A percentile compares a stretch with the other conserved stretches of the same genome.
These are phyloP conservation scores for Alternaria consortialis DNA, from an alignment of 2,329 filamentous ascomycete species.

Conservation along the genomic window DNA sequence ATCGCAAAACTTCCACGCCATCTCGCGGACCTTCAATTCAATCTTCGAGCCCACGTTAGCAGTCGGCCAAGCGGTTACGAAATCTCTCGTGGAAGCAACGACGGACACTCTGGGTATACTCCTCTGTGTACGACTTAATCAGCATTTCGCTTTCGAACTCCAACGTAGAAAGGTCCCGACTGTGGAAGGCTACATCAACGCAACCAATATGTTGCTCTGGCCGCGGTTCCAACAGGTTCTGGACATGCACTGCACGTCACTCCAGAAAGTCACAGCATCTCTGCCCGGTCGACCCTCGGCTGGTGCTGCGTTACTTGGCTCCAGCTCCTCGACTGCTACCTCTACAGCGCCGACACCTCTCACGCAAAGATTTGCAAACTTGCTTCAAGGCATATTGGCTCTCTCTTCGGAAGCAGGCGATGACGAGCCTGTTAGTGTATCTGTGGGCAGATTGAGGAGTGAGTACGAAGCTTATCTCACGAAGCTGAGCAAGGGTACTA, in stretches of 20 bases:
- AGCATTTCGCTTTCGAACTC: constrained; percentile 92
- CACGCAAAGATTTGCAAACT: constrained; percentile 94
- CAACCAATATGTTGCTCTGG: constrained; percentile 95
- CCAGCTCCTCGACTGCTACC: constrained; percentile 58
- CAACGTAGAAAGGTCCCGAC: constrained; percentile 90
- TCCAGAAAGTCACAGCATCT: constrained; percentile 67
- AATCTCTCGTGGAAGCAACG: constrained; percentile 76
- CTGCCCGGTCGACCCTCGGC: constrained; percentile 50
- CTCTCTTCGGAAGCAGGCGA: constrained; percentile 92
- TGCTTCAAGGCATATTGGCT: constrained; percentile 82
- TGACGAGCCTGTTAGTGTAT: constrained; percentile 89
- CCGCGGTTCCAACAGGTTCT: constrained; percentile 93
- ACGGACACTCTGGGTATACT: constrained; percentile 87
- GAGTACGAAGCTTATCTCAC: constrained; percentile 87
- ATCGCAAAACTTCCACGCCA: constrained; percentile 75
- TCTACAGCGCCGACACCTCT: constrained; percentile 88
- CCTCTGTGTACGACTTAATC: constrained; percentile 91
- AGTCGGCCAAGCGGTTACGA: constrained; percentile 81
- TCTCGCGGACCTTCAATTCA: constrained; percentile 83
- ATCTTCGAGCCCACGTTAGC: constrained; percentile 91
- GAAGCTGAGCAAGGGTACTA: constrained; percentile 77
- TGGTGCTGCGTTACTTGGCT: constrained; percentile 45
- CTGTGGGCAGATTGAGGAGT: constrained; percentile 75
- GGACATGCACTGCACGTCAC: constrained; percentile 89
- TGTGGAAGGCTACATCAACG: constrained; percentile 91